Percentiles rank a stretch among this genome's conserved stretches.
These are phyloP conservation scores for Rhizophagus clarus DNA, from an alignment of 192 early-diverging fungal species.

Conservation along the genomic window DNA sequence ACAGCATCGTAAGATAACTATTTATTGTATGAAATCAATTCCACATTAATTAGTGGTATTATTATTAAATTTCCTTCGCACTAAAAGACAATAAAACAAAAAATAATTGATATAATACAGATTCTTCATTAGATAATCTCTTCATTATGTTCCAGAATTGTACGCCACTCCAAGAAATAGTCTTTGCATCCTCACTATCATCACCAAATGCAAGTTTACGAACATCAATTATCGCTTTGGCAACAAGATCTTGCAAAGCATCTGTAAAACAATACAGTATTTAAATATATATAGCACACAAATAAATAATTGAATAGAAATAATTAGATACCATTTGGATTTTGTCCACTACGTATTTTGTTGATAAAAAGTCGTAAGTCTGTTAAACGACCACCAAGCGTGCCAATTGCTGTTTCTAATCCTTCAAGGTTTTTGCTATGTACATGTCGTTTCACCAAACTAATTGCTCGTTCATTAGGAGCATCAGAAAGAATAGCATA, in stretches of 20 bases:
- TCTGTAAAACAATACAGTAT: slow-evolving; percentile 44
- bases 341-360: slow-evolving; percentile 78
- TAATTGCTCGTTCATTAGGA: slow-evolving; percentile 58
- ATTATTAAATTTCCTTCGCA: background rate
- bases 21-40: slow-evolving; percentile 28
- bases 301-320: background rate
- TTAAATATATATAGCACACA: background rate
- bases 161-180: slow-evolving; percentile 71
- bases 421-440: slow-evolving; percentile 40
- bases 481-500: slow-evolving; percentile 73
- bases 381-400: slow-evolving; percentile 87
- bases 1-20: slow-evolving; percentile 82
- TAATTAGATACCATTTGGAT: slow-evolving; percentile 51
- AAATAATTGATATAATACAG: background rate
- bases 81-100: background rate
- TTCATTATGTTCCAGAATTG: slow-evolving; percentile 93
- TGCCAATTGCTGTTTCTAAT: slow-evolving; percentile 55
- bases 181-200: slow-evolving; percentile 46
- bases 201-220: slow-evolving; percentile 86
- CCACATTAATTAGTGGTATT: background rate
- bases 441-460: slow-evolving; percentile 58
- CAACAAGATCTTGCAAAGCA: slow-evolving; percentile 84
- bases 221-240: slow-evolving; percentile 79
- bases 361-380: slow-evolving; percentile 89
- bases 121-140: slow-evolving; percentile 52